Base-by-base conservation (phyloP, 2,329 filamentous ascomycete genomes). In the Cladosporium sp. region DNA sequence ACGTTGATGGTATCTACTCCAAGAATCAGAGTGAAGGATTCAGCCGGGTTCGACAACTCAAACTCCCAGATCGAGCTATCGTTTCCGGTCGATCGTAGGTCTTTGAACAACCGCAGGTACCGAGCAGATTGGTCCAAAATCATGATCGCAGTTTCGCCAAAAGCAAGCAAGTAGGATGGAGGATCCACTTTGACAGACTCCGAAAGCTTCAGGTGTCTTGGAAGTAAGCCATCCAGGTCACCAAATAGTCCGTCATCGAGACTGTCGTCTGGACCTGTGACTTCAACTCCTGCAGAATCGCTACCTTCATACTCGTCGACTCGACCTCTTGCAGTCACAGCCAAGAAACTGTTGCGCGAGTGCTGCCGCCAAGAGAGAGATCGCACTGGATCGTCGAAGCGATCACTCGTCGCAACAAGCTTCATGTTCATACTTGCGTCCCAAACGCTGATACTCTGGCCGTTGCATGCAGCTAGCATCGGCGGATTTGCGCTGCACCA, bases 111-210 rank as follows among this genome's bases (percentile, higher is more conserved):
- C 22, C 53, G 58, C 9, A 63, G 43, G 11, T 54, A 49, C 42
- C 49, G 56, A 13, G 56, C 58, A 35, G 52, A 28, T 2, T 44
- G 49, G 14, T 57, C 54, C n/a, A 63, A 54, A 6, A 63, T 54
- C 28, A 63, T 51, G 16, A 62, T 31, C 9, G 61, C 63, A 53
- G 60, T 50, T 14, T 54, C 55, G 14, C 63, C 63, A 11, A 66
- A 37, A 46, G 58, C 54, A 13, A 52, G 42, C 9, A 54, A 55
- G 53, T 56, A 56, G 33, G 34, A 37, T 32, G 60, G 41, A 5
- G 37, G 28, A 19, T 46, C 43, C 1, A 58, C 35, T 16, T 55
- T 40, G 35, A 60, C 55, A 16, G 40, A 42, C 9, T 44, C 8
- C 8, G 35, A 38, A 10, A 38, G 16, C 13, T 13, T 38, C 11